phyloP scores from a whole-genome alignment of 495 filamentous ascomycete species.

The Letharia columbiana region DNA sequence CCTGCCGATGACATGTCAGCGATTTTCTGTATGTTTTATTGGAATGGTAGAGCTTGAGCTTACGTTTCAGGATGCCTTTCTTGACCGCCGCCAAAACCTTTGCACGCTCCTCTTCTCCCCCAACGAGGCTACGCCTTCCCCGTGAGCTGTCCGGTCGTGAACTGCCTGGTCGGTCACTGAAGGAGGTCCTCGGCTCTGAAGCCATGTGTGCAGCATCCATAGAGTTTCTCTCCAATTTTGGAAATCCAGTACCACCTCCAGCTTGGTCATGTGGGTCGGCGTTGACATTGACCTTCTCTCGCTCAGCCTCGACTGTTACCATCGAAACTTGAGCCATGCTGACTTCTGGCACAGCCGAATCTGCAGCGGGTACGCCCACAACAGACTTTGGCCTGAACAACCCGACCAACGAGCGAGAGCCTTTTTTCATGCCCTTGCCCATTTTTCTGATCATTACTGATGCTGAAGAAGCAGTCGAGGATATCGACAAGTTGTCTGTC shows the following conservation, averaged over 20 bases:
- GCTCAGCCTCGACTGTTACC: slow-evolving; percentile 90
- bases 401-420: slow-evolving; percentile 80
- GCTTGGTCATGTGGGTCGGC: slow-evolving; percentile 57
- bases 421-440: slow-evolving; percentile 95
- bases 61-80: slow-evolving; percentile 94
- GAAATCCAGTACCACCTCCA: slow-evolving; percentile 74
- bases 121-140: slow-evolving; percentile 74
- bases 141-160: slow-evolving; percentile 36
- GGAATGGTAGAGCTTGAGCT: slow-evolving; percentile 27
- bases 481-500: slow-evolving; percentile 94
- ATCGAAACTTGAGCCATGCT: slow-evolving; percentile 78
- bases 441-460: slow-evolving; percentile 99
- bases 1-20: slow-evolving; percentile 38
- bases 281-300: slow-evolving; percentile 74
- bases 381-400: slow-evolving; percentile 92
- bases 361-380: slow-evolving; percentile 63
- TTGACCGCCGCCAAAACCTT: slow-evolving; percentile 83
- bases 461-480: slow-evolving; percentile 93
- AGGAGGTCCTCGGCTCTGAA: slow-evolving; percentile 35
- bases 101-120: slow-evolving; percentile 81
- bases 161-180: slow-evolving; percentile 40
- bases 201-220: slow-evolving; percentile 47
- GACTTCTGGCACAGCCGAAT: slow-evolving; percentile 51
- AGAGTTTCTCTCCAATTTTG: slow-evolving; percentile 76
- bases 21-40: background rate